Evolutionary conservation across 2,329 filamentous ascomycete genomes (phyloP).

Genomic region (Aureobasidium sp.): DNA sequence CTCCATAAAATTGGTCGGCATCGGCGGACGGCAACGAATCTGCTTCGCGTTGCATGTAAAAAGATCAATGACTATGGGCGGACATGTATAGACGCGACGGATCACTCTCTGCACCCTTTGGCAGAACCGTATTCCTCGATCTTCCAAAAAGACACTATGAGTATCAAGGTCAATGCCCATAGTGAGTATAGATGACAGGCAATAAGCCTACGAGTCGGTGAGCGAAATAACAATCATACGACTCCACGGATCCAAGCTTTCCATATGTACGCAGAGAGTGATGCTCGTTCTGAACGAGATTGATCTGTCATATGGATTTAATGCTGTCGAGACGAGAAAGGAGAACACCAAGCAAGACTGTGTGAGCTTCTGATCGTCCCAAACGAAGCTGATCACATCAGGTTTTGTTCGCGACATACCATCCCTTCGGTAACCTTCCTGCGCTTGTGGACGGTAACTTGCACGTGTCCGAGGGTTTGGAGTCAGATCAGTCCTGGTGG

Average conservation of each 20-base stretch:
- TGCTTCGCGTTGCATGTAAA: neutral
- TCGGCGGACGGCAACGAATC: neutral
- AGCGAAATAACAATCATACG: neutral
- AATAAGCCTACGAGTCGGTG: too few species aligned
- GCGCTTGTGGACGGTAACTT: slow-evolving; percentile 19
- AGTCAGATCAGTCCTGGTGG: too few species aligned
- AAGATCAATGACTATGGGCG: neutral
- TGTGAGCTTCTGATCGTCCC: neutral
- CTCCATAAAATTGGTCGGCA: neutral
- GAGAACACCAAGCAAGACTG: neutral
- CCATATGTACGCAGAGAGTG: neutral
- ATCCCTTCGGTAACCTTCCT: slow-evolving; percentile 18
- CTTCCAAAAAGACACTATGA: neutral
- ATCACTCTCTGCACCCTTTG: neutral
- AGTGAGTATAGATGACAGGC: neutral
- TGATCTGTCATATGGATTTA: neutral
- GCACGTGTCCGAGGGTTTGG: slow-evolving; percentile 27
- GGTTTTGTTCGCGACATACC: neutral
- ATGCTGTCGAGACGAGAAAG: neutral
- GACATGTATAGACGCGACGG: neutral
- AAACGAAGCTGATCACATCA: neutral
- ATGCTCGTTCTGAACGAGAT: neutral
- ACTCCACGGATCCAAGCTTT: neutral
- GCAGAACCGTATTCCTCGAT: neutral
- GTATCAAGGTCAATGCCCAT: neutral